phyloP scores from a whole-genome alignment of 331 rosid species.

The Phaseolus coccineus region DNA sequence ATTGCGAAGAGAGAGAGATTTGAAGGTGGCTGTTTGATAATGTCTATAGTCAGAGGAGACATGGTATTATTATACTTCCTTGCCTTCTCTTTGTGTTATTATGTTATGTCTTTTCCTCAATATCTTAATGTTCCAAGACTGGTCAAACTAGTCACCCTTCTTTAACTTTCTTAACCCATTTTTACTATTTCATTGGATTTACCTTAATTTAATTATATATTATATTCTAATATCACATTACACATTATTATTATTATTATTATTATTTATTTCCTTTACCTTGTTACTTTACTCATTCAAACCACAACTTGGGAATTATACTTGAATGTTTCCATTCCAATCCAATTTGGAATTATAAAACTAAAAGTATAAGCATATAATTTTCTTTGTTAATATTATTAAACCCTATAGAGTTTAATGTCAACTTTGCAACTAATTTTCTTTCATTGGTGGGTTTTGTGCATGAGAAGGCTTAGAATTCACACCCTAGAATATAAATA shows the following conservation, averaged over 20 bases:
- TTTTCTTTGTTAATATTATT: not conserved
- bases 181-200: too few relatives aligned
- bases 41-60: slow-evolving; percentile 31
- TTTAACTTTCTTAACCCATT: not conserved
- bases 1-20: not conserved
- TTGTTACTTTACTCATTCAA: not conserved
- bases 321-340: not conserved
- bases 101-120: not conserved
- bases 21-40: not conserved
- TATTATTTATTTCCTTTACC: not conserved
- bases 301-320: not conserved
- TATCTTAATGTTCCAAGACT: slow-evolving; percentile 15
- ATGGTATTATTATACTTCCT: not conserved
- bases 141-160: slow-evolving; percentile 45
- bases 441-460: not conserved
- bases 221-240: too few relatives aligned
- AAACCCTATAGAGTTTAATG: not conserved
- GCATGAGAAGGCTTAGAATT: not conserved
- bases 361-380: not conserved
- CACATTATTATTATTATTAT: not conserved
- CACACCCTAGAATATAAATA: not conserved
- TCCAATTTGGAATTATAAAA: slow-evolving; percentile 8
- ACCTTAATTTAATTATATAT: too few relatives aligned
- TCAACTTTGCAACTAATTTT: not conserved
- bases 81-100: not conserved